These are phyloP conservation scores for Penicillium ochrochloron DNA, from an alignment of 495 filamentous ascomycete species.

Conservation along the genomic window DNA sequence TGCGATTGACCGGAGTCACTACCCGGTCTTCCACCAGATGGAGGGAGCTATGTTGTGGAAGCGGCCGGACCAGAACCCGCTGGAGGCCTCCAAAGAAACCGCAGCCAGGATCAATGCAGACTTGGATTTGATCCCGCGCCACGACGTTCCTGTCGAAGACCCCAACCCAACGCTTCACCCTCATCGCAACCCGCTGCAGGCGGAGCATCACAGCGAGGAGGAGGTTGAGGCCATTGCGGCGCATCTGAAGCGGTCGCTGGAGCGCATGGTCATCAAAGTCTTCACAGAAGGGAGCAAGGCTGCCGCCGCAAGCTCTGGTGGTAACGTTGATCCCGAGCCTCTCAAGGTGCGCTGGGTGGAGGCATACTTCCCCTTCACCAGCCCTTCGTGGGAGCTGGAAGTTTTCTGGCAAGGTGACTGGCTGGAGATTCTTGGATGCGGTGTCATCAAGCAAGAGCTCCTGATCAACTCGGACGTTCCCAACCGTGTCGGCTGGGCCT, in stretches of 20 bases:
- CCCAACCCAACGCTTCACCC: slow-evolving; percentile 78
- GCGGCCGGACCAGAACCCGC: slow-evolving; percentile 65
- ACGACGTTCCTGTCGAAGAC: slow-evolving; percentile 79
- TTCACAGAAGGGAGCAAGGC: slow-evolving; percentile 80
- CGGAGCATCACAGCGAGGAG: slow-evolving; percentile 65
- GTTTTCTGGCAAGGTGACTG: slow-evolving; percentile 94
- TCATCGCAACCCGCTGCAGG: slow-evolving; percentile 83
- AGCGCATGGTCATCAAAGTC: slow-evolving; percentile 85
- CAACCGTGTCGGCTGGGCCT: slow-evolving; percentile 87
- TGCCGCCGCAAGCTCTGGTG: slow-evolving; percentile 54
- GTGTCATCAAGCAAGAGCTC: slow-evolving; percentile 83
- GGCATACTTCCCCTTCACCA: slow-evolving; percentile 95
- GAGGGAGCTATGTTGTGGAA: slow-evolving; percentile 94
- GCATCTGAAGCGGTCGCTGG: slow-evolving; percentile 88
- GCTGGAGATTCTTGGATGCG: slow-evolving; percentile 93
- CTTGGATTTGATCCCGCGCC: slow-evolving; percentile 66
- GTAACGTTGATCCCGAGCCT: slow-evolving; percentile 60
- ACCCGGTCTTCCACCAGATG: slow-evolving; percentile 99
- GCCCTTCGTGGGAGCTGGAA: slow-evolving; percentile 93
- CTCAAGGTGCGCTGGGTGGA: slow-evolving; percentile 91
- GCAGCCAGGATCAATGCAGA: slow-evolving; percentile 62
- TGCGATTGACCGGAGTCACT: slow-evolving; percentile 92
- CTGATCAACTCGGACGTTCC: slow-evolving; percentile 77
- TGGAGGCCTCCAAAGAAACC: slow-evolving; percentile 42
- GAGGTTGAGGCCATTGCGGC: slow-evolving; percentile 83